phyloP scores from a whole-genome alignment of 2,329 filamentous ascomycete species.

The Pseudocercospora macadamiae region DNA sequence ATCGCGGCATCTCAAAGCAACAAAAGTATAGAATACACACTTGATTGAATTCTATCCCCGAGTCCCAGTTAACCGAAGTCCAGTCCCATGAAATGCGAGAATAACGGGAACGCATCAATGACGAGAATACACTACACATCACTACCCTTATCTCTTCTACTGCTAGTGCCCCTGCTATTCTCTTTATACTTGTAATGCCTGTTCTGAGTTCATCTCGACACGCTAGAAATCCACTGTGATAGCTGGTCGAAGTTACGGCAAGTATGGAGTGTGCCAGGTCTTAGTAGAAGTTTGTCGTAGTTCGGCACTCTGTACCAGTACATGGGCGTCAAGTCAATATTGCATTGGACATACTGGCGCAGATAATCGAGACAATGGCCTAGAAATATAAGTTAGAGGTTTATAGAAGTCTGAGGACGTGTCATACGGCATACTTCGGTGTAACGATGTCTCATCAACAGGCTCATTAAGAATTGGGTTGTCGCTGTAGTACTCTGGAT shows the following conservation, averaged over 20 bases:
- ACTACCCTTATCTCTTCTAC: not conserved
- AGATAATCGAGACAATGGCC: constrained; percentile 14
- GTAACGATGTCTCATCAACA: constrained; percentile 9
- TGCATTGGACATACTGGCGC: constrained; percentile 17
- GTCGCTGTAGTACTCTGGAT: constrained; percentile 1
- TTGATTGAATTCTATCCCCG: not conserved
- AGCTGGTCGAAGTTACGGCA: constrained; percentile 9
- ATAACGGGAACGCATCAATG: not conserved
- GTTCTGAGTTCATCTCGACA: not conserved
- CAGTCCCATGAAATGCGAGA: not conserved
- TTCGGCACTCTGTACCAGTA: constrained; percentile 7
- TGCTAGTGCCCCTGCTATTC: not conserved
- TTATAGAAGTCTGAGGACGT: not conserved
- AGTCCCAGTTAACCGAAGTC: too few relatives aligned
- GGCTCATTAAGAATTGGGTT: constrained; percentile 11
- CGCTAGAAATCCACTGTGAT: not conserved
- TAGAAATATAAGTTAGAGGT: not conserved
- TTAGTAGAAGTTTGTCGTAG: constrained; percentile 7
- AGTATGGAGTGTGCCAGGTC: constrained; percentile 12
- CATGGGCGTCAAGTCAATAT: constrained; percentile 12
- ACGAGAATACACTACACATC: not conserved
- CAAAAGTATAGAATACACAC: not conserved
- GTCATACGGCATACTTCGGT: constrained; percentile 9
- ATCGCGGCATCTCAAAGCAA: not conserved
- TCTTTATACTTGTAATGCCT: too few relatives aligned